phyloP scores from a whole-genome alignment of 1,284 basidiomycete genomes.

The Phellopilus nigrolimitatus region DNA sequence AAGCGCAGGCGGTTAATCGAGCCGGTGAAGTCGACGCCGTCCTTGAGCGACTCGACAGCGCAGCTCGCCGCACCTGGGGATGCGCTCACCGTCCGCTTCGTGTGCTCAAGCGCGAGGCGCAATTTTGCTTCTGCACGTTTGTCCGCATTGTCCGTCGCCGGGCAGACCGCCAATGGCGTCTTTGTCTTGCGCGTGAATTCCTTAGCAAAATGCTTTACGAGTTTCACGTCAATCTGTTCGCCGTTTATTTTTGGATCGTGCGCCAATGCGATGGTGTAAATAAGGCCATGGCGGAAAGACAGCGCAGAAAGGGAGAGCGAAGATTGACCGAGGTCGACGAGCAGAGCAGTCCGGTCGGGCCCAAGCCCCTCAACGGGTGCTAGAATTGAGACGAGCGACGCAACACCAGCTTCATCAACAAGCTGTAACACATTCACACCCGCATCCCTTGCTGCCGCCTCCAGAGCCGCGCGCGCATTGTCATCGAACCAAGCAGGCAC shows the following conservation, averaged over 20 bases:
- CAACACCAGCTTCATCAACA: conserved; percentile 82
- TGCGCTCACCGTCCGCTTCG: conserved; percentile 90
- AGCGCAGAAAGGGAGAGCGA: conserved; percentile 58
- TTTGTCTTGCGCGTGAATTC: conserved; percentile 99
- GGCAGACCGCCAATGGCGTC: conserved; percentile 61
- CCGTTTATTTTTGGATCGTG: conserved; percentile 47
- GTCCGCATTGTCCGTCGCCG: conserved; percentile 56
- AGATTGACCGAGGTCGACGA: conserved; percentile 70
- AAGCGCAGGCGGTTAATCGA: conserved; percentile 94
- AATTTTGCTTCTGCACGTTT: conserved; percentile 92
- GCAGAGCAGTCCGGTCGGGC: conserved; percentile 60
- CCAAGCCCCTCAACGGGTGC: conserved; percentile 39
- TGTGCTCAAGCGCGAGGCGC: conserved; percentile 89
- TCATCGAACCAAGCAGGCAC: conserved; percentile 76
- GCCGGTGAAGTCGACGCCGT: conserved; percentile 89
- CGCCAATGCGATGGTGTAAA: conserved; percentile 48
- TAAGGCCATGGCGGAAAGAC: conserved; percentile 63
- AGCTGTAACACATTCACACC: conserved; percentile 84
- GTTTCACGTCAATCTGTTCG: conserved; percentile 71
- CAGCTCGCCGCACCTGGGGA: conserved; percentile 86
- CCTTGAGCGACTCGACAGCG: conserved; percentile 90
- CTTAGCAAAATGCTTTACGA: conserved; percentile 91
- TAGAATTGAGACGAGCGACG: conserved; percentile 54
- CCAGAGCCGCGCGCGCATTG: conserved; percentile 67
- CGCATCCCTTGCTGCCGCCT: conserved; percentile 72